Percentiles rank a stretch among this genome's conserved stretches.
phyloP scores from a whole-genome alignment of 768 basidiomycete genomes.

The Ramaria sp. region DNA sequence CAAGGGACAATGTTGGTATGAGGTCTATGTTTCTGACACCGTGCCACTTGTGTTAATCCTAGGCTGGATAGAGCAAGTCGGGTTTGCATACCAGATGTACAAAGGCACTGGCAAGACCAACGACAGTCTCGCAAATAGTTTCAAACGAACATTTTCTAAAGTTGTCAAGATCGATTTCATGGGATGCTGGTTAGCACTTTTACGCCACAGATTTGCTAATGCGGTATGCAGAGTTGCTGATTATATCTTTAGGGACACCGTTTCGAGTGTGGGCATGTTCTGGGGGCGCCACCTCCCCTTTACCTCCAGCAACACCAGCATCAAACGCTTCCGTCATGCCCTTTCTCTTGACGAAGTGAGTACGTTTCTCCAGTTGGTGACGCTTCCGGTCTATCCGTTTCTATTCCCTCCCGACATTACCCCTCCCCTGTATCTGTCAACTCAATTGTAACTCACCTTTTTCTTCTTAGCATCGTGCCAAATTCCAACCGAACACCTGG shows the following conservation, averaged over 20 bases:
- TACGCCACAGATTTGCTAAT: constrained; percentile 1
- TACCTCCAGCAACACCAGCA: constrained; percentile 45
- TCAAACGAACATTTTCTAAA: constrained; percentile 62
- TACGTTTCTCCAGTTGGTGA: constrained; percentile 8
- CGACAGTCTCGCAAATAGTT: constrained; percentile 42
- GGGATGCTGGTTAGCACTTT: constrained; percentile 53
- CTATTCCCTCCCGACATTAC: not conserved
- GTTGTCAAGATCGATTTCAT: constrained; percentile 67
- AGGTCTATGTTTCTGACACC: not conserved
- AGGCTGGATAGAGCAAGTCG: constrained; percentile 38
- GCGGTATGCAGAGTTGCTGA: not conserved
- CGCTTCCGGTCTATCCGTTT: constrained; percentile 10
- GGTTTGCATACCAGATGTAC: constrained; percentile 69
- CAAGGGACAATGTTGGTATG: constrained; percentile 40
- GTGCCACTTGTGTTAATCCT: not conserved
- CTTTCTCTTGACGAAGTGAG: constrained; percentile 66
- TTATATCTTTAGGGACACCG: constrained; percentile 51
- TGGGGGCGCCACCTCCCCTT: constrained; percentile 53
- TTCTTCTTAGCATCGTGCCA: constrained; percentile 43
- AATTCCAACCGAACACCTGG: constrained; percentile 53
- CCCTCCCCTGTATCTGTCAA: not conserved
- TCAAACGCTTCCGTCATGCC: constrained; percentile 69
- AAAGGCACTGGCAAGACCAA: constrained; percentile 31
- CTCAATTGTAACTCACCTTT: not conserved
- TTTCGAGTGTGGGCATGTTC: constrained; percentile 64